Conservation (phyloP, 371 early-diverging fungal genomes). For the Circinella umbellata region DNA sequence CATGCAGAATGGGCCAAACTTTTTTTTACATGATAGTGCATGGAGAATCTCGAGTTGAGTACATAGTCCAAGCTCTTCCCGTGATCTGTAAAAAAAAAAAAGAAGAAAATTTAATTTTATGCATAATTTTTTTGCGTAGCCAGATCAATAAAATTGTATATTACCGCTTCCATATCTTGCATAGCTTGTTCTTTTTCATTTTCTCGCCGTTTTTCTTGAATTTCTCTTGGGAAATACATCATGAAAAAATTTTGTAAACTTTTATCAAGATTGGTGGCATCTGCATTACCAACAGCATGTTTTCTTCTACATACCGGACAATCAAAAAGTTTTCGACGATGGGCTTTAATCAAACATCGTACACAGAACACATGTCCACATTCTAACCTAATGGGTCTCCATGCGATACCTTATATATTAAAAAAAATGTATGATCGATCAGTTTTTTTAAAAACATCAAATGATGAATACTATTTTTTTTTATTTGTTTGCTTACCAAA, state of each 20-base stretch:
- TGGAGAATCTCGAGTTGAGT: neutral
- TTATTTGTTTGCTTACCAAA: constrained; percentile 25
- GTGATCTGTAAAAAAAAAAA: neutral
- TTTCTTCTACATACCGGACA: constrained; percentile 75
- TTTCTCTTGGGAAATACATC: constrained; percentile 75
- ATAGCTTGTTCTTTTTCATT: constrained; percentile 63
- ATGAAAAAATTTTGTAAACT: constrained; percentile 68
- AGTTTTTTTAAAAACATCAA: neutral
- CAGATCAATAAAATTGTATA: too few species aligned
- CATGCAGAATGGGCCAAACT: neutral
- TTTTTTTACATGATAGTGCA: constrained; percentile 24
- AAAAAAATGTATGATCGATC: neutral
- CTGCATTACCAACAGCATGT: constrained; percentile 64
- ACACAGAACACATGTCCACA: constrained; percentile 79
- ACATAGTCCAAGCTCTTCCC: constrained; percentile 20
- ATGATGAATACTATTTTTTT: neutral
- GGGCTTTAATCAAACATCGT: constrained; percentile 75
- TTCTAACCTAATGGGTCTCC: constrained; percentile 75
- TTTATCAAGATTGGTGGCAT: constrained; percentile 62
- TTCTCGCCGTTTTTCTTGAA: constrained; percentile 69
- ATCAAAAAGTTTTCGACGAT: constrained; percentile 55
- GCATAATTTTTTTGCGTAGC: too few species aligned
- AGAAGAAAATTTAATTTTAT: too few species aligned
- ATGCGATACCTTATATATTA: constrained; percentile 46
- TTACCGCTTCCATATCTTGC: constrained; percentile 53